Conservation (phyloP, 179 eudicot species). For the Actinidia polygama region DNA sequence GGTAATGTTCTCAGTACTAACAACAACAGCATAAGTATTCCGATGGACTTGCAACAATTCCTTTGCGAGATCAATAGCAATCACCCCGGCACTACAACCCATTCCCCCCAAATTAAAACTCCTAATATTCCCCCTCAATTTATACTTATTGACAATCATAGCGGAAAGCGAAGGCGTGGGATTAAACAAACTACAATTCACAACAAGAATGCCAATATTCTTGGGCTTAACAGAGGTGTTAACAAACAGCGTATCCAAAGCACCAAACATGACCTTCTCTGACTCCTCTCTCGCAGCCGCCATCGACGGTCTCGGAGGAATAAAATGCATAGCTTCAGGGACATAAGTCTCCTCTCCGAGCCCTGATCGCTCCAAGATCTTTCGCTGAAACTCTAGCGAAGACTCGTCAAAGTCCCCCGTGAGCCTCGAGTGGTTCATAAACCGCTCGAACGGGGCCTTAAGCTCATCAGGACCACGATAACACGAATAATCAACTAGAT, state of each 20-base stretch:
- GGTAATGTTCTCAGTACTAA: slow-evolving; percentile 79
- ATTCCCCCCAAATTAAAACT: slow-evolving; percentile 78
- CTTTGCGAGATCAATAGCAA: slow-evolving; percentile 71
- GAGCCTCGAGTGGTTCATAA: slow-evolving; percentile 55
- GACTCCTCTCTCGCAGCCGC: slow-evolving; percentile 76
- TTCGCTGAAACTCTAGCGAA: slow-evolving; percentile 71
- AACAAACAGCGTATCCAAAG: slow-evolving; percentile 58
- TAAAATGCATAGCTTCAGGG: slow-evolving; percentile 65
- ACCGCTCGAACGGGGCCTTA: slow-evolving; percentile 45
- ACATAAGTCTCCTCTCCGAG: slow-evolving; percentile 79
- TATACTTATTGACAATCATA: slow-evolving; percentile 78
- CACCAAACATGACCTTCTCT: slow-evolving; percentile 74
- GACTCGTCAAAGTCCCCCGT: slow-evolving; percentile 78
- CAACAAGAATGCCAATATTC: slow-evolving; percentile 73
- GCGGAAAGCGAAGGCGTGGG: slow-evolving; percentile 83
- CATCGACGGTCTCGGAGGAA: slow-evolving; percentile 79
- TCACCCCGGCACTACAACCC: slow-evolving; percentile 90
- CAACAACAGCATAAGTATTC: slow-evolving; percentile 73
- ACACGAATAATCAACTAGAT: slow-evolving; percentile 64
- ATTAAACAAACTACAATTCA: slow-evolving; percentile 76
- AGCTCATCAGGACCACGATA: slow-evolving; percentile 55
- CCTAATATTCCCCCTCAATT: slow-evolving; percentile 72
- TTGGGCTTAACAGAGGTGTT: slow-evolving; percentile 57
- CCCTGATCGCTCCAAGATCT: slow-evolving; percentile 80
- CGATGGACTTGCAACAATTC: slow-evolving; percentile 71